Percentiles rank a stretch among this genome's conserved stretches.
Evolutionary conservation across 176 grass and related monocot species (phyloP).

Genomic region (Musa beccarii): DNA sequence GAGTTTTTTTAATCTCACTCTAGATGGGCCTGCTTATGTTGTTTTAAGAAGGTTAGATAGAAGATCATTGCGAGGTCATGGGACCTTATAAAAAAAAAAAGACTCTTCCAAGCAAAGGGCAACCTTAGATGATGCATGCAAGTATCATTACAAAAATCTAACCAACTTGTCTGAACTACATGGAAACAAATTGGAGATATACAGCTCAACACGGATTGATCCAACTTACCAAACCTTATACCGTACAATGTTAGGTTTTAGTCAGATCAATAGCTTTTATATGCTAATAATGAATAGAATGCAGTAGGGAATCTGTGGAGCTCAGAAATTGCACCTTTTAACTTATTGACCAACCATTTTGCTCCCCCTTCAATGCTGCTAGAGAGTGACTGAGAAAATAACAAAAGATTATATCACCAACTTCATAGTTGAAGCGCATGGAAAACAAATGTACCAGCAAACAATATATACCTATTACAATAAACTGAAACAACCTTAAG

Average conservation of each 20-base stretch:
- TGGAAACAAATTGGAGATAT: background rate
- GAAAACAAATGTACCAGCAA: background rate
- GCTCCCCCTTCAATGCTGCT: conserved; percentile 63
- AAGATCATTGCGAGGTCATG: background rate
- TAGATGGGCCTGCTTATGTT: too few relatives aligned
- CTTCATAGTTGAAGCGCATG: too few relatives aligned
- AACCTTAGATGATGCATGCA: background rate
- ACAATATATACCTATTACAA: background rate
- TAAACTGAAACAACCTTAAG: too few relatives aligned
- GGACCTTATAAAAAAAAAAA: background rate
- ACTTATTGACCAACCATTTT: conserved; percentile 92
- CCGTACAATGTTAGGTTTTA: background rate
- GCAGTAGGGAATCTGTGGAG: background rate
- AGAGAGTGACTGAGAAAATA: conserved; percentile 56
- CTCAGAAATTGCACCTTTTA: conserved; percentile 39
- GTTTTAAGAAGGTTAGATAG: background rate
- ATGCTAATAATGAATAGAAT: background rate
- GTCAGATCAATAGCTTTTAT: background rate
- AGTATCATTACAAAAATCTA: background rate
- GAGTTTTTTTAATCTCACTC: too few relatives aligned
- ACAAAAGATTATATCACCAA: background rate
- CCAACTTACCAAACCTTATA: background rate
- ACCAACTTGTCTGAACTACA: background rate
- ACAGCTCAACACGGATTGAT: background rate
- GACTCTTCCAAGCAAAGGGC: background rate